These are phyloP conservation scores for Limtongozyma cylindracea DNA, from an alignment of 805 yeast genomes.

Conservation along the genomic window DNA sequence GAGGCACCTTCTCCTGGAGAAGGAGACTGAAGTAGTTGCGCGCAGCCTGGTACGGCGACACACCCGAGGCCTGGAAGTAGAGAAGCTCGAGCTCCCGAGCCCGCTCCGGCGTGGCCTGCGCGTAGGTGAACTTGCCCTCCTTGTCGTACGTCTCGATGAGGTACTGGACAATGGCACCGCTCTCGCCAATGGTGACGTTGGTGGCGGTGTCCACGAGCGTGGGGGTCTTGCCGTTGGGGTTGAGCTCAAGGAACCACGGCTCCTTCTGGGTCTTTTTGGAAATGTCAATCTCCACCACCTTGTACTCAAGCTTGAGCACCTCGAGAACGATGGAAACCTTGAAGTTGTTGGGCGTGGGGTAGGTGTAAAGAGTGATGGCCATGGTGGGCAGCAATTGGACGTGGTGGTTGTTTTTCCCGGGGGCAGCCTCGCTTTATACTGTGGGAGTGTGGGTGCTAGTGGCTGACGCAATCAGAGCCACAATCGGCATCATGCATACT, in stretches of 20 bases:
- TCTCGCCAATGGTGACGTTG: not conserved
- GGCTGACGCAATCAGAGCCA: too few relatives aligned
- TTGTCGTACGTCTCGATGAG: not conserved
- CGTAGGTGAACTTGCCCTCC: not conserved
- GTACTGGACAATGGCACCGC: not conserved
- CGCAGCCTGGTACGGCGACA: constrained; percentile 43
- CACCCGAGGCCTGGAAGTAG: constrained; percentile 26
- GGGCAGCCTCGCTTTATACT: too few relatives aligned
- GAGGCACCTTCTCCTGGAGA: constrained; percentile 25
- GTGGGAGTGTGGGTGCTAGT: too few relatives aligned
- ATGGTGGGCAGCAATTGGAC: too few relatives aligned
- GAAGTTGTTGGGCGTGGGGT: constrained; percentile 18
- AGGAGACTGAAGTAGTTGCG: constrained; percentile 17
- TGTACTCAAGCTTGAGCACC: constrained; percentile 14
- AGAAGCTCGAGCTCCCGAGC: constrained; percentile 27
- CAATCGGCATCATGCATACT: too few relatives aligned
- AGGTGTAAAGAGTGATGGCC: constrained; percentile 7
- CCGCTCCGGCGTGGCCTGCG: constrained; percentile 11
- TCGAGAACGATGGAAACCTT: constrained; percentile 16
- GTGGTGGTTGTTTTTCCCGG: too few relatives aligned
- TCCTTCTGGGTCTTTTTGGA: constrained; percentile 8
- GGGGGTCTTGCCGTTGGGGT: not conserved
- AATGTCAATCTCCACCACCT: constrained; percentile 15
- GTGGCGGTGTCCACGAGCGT: not conserved
- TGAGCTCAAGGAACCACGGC: not conserved